These are phyloP conservation scores for Macrolepiota albuminosa DNA, from an alignment of 768 basidiomycete species.

Conservation along the genomic window DNA sequence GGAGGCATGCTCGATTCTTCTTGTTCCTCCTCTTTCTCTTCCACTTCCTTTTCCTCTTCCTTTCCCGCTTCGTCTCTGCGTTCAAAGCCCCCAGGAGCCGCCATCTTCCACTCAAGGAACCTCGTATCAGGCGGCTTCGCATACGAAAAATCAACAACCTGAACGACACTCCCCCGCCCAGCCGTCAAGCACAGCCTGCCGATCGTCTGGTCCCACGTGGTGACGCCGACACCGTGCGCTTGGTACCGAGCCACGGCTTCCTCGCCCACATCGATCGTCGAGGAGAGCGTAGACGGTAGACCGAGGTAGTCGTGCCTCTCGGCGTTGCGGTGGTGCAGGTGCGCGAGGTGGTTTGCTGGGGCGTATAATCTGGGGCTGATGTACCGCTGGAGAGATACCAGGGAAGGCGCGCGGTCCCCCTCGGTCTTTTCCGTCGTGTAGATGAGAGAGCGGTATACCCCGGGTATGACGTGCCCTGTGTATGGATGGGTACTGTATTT, in stretches of 20 bases:
- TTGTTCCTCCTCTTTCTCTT: no score
- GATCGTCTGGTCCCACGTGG: constrained; percentile 64
- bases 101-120: constrained; percentile 26
- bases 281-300: neutral
- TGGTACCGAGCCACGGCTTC: constrained; percentile 12
- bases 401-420: constrained; percentile 23
- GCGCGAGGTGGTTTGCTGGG: neutral
- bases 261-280: neutral
- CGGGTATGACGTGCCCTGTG: constrained; percentile 33
- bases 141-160: constrained; percentile 45
- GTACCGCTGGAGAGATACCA: constrained; percentile 36
- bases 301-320: neutral
- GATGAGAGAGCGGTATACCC: constrained; percentile 37
- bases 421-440: constrained; percentile 30
- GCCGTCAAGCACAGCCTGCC: constrained; percentile 54
- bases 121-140: constrained; percentile 22
- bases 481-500: constrained; percentile 6
- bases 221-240: constrained; percentile 34
- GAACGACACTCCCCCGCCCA: constrained; percentile 31
- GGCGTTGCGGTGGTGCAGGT: neutral
- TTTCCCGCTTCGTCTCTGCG: neutral
- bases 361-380: constrained; percentile 22
- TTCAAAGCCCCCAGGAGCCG: constrained; percentile 13
- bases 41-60: neutral
- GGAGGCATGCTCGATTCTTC: no score